Evolutionary conservation across 2,329 filamentous ascomycete genomes (phyloP).

Genomic region (Aspergillus persii): DNA sequence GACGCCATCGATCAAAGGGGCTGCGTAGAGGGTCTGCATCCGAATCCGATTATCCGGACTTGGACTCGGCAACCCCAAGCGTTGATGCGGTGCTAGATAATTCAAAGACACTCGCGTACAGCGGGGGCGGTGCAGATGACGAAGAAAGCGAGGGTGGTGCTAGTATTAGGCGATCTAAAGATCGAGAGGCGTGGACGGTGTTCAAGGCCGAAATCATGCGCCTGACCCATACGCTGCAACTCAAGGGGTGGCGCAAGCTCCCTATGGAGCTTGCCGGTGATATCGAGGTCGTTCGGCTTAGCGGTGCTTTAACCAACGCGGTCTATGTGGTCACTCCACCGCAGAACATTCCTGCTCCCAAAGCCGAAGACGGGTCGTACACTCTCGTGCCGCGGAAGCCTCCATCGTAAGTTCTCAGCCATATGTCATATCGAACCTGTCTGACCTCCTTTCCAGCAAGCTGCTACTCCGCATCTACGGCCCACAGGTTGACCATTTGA

Average conservation of each 20-base stretch:
- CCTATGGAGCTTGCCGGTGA: conserved; percentile 49
- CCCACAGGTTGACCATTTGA: conserved; percentile 90
- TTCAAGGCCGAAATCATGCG: conserved; percentile 94
- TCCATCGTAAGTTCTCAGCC: conserved; percentile 50
- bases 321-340: conserved; percentile 93
- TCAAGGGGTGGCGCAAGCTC: conserved; percentile 89
- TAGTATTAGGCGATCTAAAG: conserved; percentile 58
- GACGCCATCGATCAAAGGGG: conserved; percentile 37
- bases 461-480: conserved; percentile 90
- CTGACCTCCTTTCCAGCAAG: conserved; percentile 51
- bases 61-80: conserved; percentile 76
- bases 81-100: conserved; percentile 88
- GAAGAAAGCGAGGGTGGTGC: conserved; percentile 44
- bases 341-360: conserved; percentile 53
- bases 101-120: conserved; percentile 79
- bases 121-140: conserved; percentile 51
- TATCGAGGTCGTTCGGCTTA: conserved; percentile 53
- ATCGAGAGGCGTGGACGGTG: conserved; percentile 72
- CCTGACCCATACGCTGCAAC: conserved; percentile 78
- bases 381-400: conserved; percentile 44
- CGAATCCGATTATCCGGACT: conserved; percentile 81
- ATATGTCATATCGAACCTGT: not conserved
- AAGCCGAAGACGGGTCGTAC: conserved; percentile 39
- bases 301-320: conserved; percentile 91
- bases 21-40: conserved; percentile 59